Base-by-base conservation (phyloP, 768 basidiomycete genomes). In the Mycena indigotica region DNA sequence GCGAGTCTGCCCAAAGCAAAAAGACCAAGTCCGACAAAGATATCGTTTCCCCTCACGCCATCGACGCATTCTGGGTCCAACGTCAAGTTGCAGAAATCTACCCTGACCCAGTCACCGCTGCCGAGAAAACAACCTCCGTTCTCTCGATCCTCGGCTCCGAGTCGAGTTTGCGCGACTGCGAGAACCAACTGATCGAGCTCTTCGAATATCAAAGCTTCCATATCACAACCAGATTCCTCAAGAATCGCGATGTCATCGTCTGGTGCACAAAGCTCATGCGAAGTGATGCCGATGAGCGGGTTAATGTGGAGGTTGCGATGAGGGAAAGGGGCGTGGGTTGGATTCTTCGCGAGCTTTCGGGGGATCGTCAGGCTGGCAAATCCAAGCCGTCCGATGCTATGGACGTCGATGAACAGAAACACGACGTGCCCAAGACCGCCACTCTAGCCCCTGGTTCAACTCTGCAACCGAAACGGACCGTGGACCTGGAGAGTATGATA, bases 191-290 rank as follows among this genome's bases (percentile, higher is more conserved):
- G 25, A 98, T 98, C 88, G 96, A 98, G 54, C 79, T 98, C 10
- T 97, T 98, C 72, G 95, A 98, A 50, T 98, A 91, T 74, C 83
- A 90, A 69, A 87, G 87, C 69, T 96, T 95, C 80, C 87, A 93
- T 55, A 84, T 95, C 62, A 93, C 92, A 65, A 88, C 89, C 16
- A 89, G 86, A 58, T 89, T 98, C 67, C 83, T 96, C 69, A 94
- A 95, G 74, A 98, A 98, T 76, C 86, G 95, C 54, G 97, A 99
- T 51, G 89, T 93, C 56, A 80, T 98, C 49, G 94, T 98, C 0
- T 99, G 97, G 97, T 97, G 94, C 66, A 99, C 97, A 46, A 95
- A 95, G 73, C 83, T 98, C 50, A 91, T 93, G 73, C 85, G 96
- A 24, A 89, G 88, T 53, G 86, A 89, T 65, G 91, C 91, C 0